phyloP scores from a whole-genome alignment of 371 early-diverging fungal genomes.

The Rhizopus sp. region DNA sequence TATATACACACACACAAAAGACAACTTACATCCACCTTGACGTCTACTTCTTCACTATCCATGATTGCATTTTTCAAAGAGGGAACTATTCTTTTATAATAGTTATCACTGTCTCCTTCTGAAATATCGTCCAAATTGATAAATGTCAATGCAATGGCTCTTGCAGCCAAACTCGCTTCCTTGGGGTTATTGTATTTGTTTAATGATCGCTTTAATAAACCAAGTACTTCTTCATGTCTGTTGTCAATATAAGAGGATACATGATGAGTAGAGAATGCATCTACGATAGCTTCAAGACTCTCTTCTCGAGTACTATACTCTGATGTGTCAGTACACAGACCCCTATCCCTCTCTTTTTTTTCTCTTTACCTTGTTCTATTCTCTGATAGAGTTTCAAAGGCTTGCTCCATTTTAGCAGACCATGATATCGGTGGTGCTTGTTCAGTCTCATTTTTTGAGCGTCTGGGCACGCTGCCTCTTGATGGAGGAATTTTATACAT shows the following conservation, averaged over 20 bases:
- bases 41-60: slow-evolving; percentile 45
- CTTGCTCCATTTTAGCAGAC: slow-evolving; percentile 34
- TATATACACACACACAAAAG: too few species aligned
- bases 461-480: slow-evolving; percentile 1
- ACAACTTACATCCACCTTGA: slow-evolving; percentile 44
- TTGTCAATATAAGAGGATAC: slow-evolving; percentile 32
- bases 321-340: background rate
- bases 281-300: slow-evolving; percentile 27
- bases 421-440: slow-evolving; percentile 14
- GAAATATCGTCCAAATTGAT: slow-evolving; percentile 63
- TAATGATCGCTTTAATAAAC: slow-evolving; percentile 58
- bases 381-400: slow-evolving; percentile 40
- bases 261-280: slow-evolving; percentile 29
- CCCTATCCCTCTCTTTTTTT: background rate
- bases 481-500: slow-evolving; percentile 1
- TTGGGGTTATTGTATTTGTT: slow-evolving; percentile 51
- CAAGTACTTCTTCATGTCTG: slow-evolving; percentile 47
- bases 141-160: slow-evolving; percentile 65
- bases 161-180: slow-evolving; percentile 65
- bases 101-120: slow-evolving; percentile 54
- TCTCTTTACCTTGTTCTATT: slow-evolving; percentile 35
- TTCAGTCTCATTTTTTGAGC: background rate
- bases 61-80: slow-evolving; percentile 50
- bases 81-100: slow-evolving; percentile 56
- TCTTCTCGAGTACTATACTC: slow-evolving; percentile 37